Evolutionary conservation across 441 rosid genomes (phyloP), one percentile per base, ranked within the genome.

Genomic region (Manihot esculenta): DNA sequence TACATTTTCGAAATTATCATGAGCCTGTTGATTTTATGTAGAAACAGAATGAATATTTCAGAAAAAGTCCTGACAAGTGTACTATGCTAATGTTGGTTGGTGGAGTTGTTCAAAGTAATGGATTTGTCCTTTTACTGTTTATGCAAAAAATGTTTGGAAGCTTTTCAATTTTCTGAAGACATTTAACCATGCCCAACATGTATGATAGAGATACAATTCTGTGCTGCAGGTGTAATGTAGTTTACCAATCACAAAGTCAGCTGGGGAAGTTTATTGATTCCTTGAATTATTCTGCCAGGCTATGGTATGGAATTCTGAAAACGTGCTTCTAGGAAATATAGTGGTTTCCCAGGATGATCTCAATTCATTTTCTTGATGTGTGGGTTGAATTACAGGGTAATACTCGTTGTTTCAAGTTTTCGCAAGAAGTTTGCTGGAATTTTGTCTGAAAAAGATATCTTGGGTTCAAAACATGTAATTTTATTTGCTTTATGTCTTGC

Each of bases 381-480:
- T 59, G 66, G 75, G 38, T 73, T 74, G 68, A 79, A 57, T 81
- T 86, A 70, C 82, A 95, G 99, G 99, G 86, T 84, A 65, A 74
- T 95, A 57, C 90, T 93, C 57, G 81, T 87, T 41, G 77, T 87
- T 76, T 79, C 87, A 57, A 85, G 95, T 83, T 87, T 95, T 78
- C 84, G 73, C 71, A 83, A 80, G 80, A 88, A 86, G 75, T 87
- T 93, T 74, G 77, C 82, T 48, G 88, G 85, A 60, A 69, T 83
- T 35, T 78, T 87, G 67, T 76, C 87, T 14, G 89, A 83, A 72
- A 84, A 85, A 77, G 90, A 87, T 78, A 85, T 80, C 60, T 70
- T 86, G 79, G 95, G 92, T 77, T 84, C 94, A 23, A 78, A 77
- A 73, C 86, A 87, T 83, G 97, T 95, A 86, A 86, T 18, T 64